Base-by-base conservation (phyloP, 306 rosid species). In the Begonia fuchsioides region DNA sequence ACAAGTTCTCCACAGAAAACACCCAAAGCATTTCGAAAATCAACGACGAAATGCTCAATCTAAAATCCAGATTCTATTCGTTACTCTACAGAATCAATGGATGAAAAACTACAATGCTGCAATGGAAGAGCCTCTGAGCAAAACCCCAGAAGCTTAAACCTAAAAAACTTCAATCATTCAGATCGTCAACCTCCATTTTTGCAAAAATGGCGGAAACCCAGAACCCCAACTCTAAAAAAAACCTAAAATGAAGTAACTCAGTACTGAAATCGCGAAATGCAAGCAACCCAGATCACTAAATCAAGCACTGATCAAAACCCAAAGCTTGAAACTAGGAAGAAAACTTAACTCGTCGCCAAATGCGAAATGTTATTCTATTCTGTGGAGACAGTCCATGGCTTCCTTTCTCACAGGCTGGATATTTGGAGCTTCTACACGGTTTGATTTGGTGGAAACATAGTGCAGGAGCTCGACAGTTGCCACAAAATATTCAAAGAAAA, bases 271-370 rank as follows among this genome's bases (percentile, higher is more conserved):
- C 43, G 12, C 18, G 49, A 58, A 67, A 69, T 70, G 84, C 59
- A 57, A 63, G 35, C 60, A 8, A 50, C 67, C 54, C 74, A 78
- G 75, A 70, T 70, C 77, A 52, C 66, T 40, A 55, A 71, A 64
- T 15, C 13, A 38, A 15, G 55, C 12, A 52, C 2, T 40, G 41
- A 15, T 35, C 55, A 41, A 38, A 47, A 63, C 57, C 63, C 50
- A 70, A 14, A 61, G 38, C 15, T 54, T 58, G n/a, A 53, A 56
- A 55, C 66, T 44, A 12, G 49, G 14, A 18, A 56, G 16, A 50
- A 14, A 69, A 62, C 20, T 44, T 56, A 57, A 61, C 74, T 38
- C 2, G 12, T 1, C 44, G 13, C 6, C 17, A 57, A 47, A 8
- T 17, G 17, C 11, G n/a, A 11, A 51, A 26, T 26, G 5, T 26